Percentiles rank a stretch among this genome's conserved stretches.
phyloP scores from a whole-genome alignment of 2,329 filamentous ascomycete genomes.

The Pyricularia sp. region DNA sequence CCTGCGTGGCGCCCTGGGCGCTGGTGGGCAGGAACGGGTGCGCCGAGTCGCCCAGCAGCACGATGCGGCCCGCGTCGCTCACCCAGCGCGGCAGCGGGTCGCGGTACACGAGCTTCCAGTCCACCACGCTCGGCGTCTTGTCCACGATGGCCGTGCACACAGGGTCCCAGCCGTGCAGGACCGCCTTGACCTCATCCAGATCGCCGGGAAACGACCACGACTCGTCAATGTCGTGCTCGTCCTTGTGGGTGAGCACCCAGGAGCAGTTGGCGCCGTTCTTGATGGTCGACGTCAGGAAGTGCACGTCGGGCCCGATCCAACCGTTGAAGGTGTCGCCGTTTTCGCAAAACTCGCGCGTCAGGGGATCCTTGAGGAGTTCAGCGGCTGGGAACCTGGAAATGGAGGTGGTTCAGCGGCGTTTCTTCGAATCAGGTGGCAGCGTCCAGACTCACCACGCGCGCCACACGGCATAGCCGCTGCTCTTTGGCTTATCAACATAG shows the following conservation, averaged over 20 bases:
- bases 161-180: conserved; percentile 42
- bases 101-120: conserved; percentile 42
- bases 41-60: conserved; percentile 38
- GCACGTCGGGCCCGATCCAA: conserved; percentile 47
- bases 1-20: conserved; percentile 34
- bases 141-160: conserved; percentile 36
- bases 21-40: conserved; percentile 40
- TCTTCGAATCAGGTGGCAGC: not conserved
- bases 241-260: conserved; percentile 49
- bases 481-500: conserved; percentile 40
- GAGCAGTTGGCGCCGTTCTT: conserved; percentile 45
- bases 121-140: conserved; percentile 29
- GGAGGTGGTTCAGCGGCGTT: conserved; percentile 31
- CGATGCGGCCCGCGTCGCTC: conserved; percentile 30
- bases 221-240: conserved; percentile 44
- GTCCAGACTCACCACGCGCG: conserved; percentile 30
- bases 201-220: conserved; percentile 45
- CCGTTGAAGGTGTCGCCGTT: conserved; percentile 51
- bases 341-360: conserved; percentile 42
- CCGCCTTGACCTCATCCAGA: conserved; percentile 39
- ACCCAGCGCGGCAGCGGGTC: conserved; percentile 40
- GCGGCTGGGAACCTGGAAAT: conserved; percentile 35
- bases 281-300: conserved; percentile 48
- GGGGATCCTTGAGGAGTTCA: conserved; percentile 40
- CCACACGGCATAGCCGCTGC: conserved; percentile 41